Conservation (phyloP, 805 yeast species). For the Saturnispora serradocipensis region DNA sequence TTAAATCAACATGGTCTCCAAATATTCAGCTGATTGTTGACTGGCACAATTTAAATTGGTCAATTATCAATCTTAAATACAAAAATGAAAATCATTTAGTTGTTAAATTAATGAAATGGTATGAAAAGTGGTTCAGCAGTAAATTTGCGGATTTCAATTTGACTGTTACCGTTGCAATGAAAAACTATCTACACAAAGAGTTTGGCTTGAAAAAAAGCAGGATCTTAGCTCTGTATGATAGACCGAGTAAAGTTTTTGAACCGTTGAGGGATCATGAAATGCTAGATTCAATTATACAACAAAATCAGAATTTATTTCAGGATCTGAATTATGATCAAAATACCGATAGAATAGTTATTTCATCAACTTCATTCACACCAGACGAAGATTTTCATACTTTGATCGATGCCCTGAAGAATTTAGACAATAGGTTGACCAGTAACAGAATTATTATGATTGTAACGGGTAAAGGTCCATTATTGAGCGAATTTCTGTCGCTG, state of each 20-base stretch:
- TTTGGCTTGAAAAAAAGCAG: conserved; percentile 44
- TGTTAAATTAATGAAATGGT: conserved; percentile 47
- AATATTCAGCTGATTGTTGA: conserved; percentile 67
- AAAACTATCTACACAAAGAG: conserved; percentile 42
- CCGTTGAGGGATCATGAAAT: conserved; percentile 34
- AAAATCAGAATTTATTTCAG: conserved; percentile 28
- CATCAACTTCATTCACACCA: conserved; percentile 91
- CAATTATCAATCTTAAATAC: conserved; percentile 65
- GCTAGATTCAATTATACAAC: conserved; percentile 26
- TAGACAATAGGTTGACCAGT: conserved; percentile 34
- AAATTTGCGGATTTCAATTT: conserved; percentile 60
- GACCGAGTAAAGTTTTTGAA: conserved; percentile 64
- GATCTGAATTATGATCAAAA: conserved; percentile 15
- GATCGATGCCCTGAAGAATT: conserved; percentile 54
- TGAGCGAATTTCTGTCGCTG: conserved; percentile 32
- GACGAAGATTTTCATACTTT: conserved; percentile 81
- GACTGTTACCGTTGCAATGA: conserved; percentile 76
- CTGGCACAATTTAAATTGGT: conserved; percentile 93
- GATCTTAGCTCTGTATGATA: conserved; percentile 67
- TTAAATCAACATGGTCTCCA: conserved; percentile 34
- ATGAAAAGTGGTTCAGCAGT: conserved; percentile 56
- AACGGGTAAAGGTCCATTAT: conserved; percentile 95
- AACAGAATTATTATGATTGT: conserved; percentile 54
- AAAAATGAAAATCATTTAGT: conserved; percentile 46
- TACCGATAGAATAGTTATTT: conserved; percentile 57